These are phyloP conservation scores for Fusarium gaditjirri DNA, from an alignment of 2,329 filamentous ascomycete genomes.

Conservation along the genomic window DNA sequence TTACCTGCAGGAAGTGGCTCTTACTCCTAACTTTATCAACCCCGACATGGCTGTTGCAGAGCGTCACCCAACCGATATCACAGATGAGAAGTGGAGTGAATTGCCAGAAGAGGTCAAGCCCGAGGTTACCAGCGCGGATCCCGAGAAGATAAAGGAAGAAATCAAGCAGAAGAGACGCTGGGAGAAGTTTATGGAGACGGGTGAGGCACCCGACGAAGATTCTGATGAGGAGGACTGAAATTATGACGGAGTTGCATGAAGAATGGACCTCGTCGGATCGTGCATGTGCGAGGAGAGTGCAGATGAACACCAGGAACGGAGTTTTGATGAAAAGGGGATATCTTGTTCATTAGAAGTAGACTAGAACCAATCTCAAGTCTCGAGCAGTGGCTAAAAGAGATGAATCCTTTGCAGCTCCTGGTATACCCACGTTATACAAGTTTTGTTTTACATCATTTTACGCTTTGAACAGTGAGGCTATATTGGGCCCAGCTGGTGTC, in stretches of 20 bases:
- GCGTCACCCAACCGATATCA: slow-evolving; percentile 30
- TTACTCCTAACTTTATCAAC: slow-evolving; percentile 53
- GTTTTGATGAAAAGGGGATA: slow-evolving; percentile 1
- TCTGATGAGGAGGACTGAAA: slow-evolving; percentile 42
- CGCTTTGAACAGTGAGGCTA: slow-evolving; percentile 54
- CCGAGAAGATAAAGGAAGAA: slow-evolving; percentile 37
- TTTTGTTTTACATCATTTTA: slow-evolving; percentile 42
- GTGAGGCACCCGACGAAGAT: slow-evolving; percentile 39
- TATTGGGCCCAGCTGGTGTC: slow-evolving; percentile 49
- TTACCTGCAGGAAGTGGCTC: slow-evolving; percentile 70
- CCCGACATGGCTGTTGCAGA: slow-evolving; percentile 49
- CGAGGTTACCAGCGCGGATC: slow-evolving; percentile 31
- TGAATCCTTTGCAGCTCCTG: slow-evolving; percentile 23
- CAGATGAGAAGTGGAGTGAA: slow-evolving; percentile 47
- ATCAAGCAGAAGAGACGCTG: slow-evolving; percentile 43
- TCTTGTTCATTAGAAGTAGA: slow-evolving; percentile 34
- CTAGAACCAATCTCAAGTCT: slow-evolving; percentile 21
- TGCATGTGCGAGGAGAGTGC: neutral
- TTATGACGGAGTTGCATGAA: neutral
- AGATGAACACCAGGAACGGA: neutral
- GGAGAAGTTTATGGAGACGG: slow-evolving; percentile 45
- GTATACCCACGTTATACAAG: neutral
- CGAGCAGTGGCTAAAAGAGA: slow-evolving; percentile 21
- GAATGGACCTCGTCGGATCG: neutral
- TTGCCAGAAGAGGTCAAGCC: slow-evolving; percentile 48